phyloP scores from a whole-genome alignment of 1,284 basidiomycete genomes.

The Puccinia hordei region DNA sequence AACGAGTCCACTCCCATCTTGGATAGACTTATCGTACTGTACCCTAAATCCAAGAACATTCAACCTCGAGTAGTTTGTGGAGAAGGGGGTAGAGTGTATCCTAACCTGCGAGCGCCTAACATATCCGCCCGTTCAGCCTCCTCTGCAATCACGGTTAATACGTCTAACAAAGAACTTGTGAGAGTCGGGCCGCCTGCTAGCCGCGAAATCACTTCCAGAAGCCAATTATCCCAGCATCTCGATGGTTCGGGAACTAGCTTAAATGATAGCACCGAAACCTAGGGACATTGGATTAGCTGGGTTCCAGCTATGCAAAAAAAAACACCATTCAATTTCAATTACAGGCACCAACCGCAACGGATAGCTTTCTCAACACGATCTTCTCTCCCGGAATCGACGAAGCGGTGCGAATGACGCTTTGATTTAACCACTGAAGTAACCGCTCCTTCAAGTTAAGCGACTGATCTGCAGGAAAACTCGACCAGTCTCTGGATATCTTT shows the following conservation, averaged over 20 bases:
- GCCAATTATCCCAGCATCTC: slow-evolving; percentile 55
- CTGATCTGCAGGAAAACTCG: slow-evolving; percentile 48
- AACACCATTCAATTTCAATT: not conserved
- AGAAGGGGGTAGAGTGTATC: not conserved
- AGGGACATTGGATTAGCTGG: slow-evolving; percentile 16
- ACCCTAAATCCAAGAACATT: slow-evolving; percentile 32
- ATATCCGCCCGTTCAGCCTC: slow-evolving; percentile 56
- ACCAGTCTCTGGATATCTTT: slow-evolving; percentile 54
- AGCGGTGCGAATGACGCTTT: slow-evolving; percentile 53
- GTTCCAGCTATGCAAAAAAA: not conserved
- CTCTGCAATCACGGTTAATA: slow-evolving; percentile 55
- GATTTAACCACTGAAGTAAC: slow-evolving; percentile 55
- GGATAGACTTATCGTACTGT: slow-evolving; percentile 52
- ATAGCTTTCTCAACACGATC: slow-evolving; percentile 55
- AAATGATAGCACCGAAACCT: slow-evolving; percentile 36
- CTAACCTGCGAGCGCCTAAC: slow-evolving; percentile 54
- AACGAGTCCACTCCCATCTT: slow-evolving; percentile 49
- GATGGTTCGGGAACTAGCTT: slow-evolving; percentile 30
- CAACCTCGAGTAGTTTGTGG: not conserved
- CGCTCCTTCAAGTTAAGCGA: slow-evolving; percentile 52
- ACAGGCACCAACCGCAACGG: slow-evolving; percentile 53
- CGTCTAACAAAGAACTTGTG: slow-evolving; percentile 53
- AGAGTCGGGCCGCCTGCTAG: slow-evolving; percentile 53
- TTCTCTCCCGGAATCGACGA: slow-evolving; percentile 52
- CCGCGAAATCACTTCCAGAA: slow-evolving; percentile 54